These are phyloP conservation scores for Lichina pygmaea DNA, from an alignment of 495 filamentous ascomycete species.

Conservation along the genomic window DNA sequence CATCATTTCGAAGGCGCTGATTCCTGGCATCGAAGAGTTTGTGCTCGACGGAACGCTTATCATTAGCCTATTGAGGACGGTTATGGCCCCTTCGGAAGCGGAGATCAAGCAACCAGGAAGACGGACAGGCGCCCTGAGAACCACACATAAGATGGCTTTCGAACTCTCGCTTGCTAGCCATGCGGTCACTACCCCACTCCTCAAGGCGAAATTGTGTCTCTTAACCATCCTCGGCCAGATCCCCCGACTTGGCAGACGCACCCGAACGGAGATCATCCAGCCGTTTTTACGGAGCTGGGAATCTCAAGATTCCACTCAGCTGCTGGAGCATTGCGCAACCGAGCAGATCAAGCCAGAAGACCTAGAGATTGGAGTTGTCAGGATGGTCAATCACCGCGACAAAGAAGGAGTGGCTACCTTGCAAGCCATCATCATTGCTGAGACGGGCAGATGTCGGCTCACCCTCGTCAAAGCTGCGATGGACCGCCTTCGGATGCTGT, in stretches of 20 bases:
- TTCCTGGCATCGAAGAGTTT: slow-evolving; percentile 57
- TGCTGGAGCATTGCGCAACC: slow-evolving; percentile 16
- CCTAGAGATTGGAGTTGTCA: slow-evolving; percentile 30
- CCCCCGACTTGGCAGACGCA: slow-evolving; percentile 35
- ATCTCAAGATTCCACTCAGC: slow-evolving; percentile 16
- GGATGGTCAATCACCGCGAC: slow-evolving; percentile 37
- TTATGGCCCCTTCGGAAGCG: slow-evolving; percentile 20
- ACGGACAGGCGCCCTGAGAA: slow-evolving; percentile 30
- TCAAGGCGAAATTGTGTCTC: slow-evolving; percentile 37
- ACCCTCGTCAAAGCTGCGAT: slow-evolving; percentile 33
- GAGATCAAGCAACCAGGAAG: slow-evolving; percentile 12
- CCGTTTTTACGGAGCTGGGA: slow-evolving; percentile 43
- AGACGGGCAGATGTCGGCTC: slow-evolving; percentile 9
- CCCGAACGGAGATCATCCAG: slow-evolving; percentile 40
- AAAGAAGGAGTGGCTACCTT: slow-evolving; percentile 36
- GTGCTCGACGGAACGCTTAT: slow-evolving; percentile 45
- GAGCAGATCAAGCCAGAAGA: slow-evolving; percentile 34
- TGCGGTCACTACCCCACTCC: slow-evolving; percentile 33
- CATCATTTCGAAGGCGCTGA: slow-evolving; percentile 33
- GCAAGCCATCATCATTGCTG: slow-evolving; percentile 11
- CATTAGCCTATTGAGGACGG: slow-evolving; percentile 25
- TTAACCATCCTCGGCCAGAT: slow-evolving; percentile 42
- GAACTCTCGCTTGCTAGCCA: slow-evolving; percentile 54
- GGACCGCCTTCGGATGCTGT: slow-evolving; percentile 35
- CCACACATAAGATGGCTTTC: slow-evolving; percentile 32